phyloP scores from a whole-genome alignment of 129 eudicot species.

The Artemisia argyi region DNA sequence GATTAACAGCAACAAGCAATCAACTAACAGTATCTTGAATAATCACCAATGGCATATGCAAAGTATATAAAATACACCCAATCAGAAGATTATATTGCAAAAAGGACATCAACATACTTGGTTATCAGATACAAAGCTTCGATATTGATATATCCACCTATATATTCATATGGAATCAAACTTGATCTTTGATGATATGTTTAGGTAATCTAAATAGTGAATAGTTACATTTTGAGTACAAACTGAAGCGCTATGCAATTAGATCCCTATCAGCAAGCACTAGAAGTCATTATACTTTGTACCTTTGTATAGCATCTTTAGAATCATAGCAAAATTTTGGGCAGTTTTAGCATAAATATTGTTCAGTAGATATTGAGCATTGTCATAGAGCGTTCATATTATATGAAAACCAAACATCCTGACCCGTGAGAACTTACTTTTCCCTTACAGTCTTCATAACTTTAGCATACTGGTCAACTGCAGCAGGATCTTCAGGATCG shows the following conservation, averaged over 20 bases:
- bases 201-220: too few relatives aligned
- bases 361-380: neutral
- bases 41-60: constrained; percentile 10
- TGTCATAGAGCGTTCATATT: constrained; percentile 5
- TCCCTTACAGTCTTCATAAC: constrained; percentile 79
- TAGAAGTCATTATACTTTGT: too few relatives aligned
- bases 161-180: too few relatives aligned
- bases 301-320: too few relatives aligned
- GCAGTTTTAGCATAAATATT: too few relatives aligned
- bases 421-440: constrained; percentile 48
- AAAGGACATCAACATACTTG: neutral
- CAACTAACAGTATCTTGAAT: neutral
- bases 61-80: constrained; percentile 4
- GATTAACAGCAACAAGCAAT: neutral
- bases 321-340: too few relatives aligned
- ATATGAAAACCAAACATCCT: constrained; percentile 3
- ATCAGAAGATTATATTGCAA: neutral
- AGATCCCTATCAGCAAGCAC: too few relatives aligned
- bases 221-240: too few relatives aligned
- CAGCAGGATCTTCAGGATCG: constrained; percentile 82
- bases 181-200: too few relatives aligned
- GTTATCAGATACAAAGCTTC: too few relatives aligned
- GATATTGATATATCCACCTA: too few relatives aligned
- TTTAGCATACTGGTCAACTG: constrained; percentile 69
- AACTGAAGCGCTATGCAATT: too few relatives aligned